phyloP scores from a whole-genome alignment of 495 filamentous ascomycete genomes.

The Annulohypoxylon maeteangense region DNA sequence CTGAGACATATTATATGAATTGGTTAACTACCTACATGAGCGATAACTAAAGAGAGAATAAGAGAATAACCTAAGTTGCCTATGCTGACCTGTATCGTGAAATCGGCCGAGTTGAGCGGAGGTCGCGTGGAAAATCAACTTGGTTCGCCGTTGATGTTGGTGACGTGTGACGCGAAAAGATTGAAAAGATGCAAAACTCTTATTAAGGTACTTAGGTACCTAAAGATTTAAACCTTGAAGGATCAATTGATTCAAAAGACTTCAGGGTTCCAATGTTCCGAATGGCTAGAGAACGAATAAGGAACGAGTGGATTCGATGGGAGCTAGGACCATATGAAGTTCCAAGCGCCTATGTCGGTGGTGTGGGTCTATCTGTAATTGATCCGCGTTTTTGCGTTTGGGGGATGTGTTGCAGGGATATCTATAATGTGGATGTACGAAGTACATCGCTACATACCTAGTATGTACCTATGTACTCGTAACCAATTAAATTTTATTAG shows the following conservation, averaged over 20 bases:
- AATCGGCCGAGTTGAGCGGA: conserved; percentile 33
- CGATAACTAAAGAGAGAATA: background rate
- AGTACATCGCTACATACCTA: background rate
- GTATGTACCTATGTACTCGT: background rate
- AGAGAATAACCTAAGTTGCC: background rate
- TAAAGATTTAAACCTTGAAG: background rate
- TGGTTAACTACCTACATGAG: background rate
- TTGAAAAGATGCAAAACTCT: background rate
- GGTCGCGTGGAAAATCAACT: conserved; percentile 27
- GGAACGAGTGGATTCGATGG: conserved; percentile 2
- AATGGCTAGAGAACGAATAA: conserved; percentile 21
- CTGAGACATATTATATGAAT: too few relatives aligned
- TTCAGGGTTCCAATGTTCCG: background rate
- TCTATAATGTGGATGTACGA: background rate
- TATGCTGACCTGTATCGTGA: background rate
- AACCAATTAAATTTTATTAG: background rate
- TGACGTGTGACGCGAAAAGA: conserved; percentile 39
- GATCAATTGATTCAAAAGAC: background rate
- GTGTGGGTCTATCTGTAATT: conserved; percentile 16
- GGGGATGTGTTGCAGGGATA: conserved; percentile 45
- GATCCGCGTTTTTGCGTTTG: conserved; percentile 39
- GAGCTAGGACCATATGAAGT: conserved; percentile 25
- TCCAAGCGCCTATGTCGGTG: conserved; percentile 40
- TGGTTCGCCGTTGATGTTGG: conserved; percentile 33
- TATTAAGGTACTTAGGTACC: background rate